Percentiles rank a stretch among this genome's conserved stretches.
Conservation (phyloP, 2,329 filamentous ascomycete species). For the Fusarium xylarioides region DNA sequence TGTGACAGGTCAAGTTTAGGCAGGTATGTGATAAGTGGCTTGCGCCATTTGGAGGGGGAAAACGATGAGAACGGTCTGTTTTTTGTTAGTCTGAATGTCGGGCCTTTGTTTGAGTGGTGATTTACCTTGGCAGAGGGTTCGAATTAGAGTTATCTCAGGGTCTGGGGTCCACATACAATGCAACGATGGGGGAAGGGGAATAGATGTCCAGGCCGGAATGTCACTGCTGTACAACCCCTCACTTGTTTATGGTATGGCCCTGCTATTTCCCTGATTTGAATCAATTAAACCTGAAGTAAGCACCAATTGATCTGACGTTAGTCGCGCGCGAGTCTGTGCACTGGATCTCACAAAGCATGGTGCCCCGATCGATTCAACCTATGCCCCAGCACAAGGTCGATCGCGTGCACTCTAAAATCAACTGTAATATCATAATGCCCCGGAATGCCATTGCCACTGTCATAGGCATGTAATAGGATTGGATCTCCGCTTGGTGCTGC, state of each 20-base stretch:
- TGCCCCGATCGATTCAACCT: not conserved
- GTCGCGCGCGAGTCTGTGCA: not conserved
- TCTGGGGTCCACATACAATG: not conserved
- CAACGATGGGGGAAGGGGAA: not conserved
- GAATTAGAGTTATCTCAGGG: not conserved
- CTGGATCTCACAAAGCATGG: not conserved
- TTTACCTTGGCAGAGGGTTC: not conserved
- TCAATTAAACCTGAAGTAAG: not conserved
- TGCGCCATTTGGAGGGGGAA: not conserved
- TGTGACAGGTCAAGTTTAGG: not conserved
- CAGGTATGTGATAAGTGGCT: constrained; percentile 16
- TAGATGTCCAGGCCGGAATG: not conserved
- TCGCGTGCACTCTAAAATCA: not conserved
- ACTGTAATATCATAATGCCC: not conserved
- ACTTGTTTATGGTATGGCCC: not conserved
- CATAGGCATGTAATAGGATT: constrained; percentile 8
- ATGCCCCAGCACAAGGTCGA: not conserved
- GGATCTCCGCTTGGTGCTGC: not conserved
- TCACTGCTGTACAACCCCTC: not conserved
- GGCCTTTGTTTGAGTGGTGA: not conserved
- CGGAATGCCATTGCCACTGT: not conserved
- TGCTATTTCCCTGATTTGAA: not conserved
- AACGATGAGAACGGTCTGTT: constrained; percentile 4
- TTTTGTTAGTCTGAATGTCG: not conserved
- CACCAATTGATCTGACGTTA: not conserved